These are phyloP conservation scores for Alternaria angustiovoidea DNA, from an alignment of 2,329 filamentous ascomycete genomes.

Conservation along the genomic window DNA sequence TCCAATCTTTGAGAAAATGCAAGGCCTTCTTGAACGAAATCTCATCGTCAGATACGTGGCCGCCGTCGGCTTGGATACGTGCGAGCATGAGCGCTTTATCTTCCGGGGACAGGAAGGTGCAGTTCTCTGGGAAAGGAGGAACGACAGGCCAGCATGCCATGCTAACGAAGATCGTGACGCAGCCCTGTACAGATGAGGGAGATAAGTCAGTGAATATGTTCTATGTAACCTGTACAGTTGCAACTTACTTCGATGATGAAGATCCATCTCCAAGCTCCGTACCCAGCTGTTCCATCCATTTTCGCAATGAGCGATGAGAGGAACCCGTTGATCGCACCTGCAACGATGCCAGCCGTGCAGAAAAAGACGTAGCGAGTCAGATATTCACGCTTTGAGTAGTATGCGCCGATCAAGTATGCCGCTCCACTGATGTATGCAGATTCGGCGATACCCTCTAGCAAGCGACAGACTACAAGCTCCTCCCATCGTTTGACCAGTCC, in stretches of 20 bases:
- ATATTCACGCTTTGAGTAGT: slow-evolving; percentile 63
- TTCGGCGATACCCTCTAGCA: slow-evolving; percentile 44
- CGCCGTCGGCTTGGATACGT: slow-evolving; percentile 58
- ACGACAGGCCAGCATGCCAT: slow-evolving; percentile 59
- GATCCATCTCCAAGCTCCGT: slow-evolving; percentile 53
- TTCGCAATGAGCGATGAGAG: slow-evolving; percentile 55
- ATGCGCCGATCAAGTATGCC: slow-evolving; percentile 43
- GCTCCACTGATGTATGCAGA: slow-evolving; percentile 40
- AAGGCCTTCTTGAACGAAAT: slow-evolving; percentile 57
- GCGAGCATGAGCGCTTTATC: slow-evolving; percentile 62
- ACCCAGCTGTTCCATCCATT: slow-evolving; percentile 38
- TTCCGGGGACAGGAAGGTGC: slow-evolving; percentile 59
- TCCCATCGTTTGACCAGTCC: slow-evolving; percentile 39
- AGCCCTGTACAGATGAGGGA: slow-evolving; percentile 49
- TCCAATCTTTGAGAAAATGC: slow-evolving; percentile 60
- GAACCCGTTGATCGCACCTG: slow-evolving; percentile 65
- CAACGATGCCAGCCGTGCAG: slow-evolving; percentile 61
- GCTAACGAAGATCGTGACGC: slow-evolving; percentile 61
- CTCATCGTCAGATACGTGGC: slow-evolving; percentile 56
- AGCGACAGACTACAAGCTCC: slow-evolving; percentile 39
- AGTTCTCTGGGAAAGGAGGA: slow-evolving; percentile 58
- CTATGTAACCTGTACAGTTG: slow-evolving; percentile 25
- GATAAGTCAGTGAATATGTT: too few species aligned
- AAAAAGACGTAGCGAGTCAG: slow-evolving; percentile 63
- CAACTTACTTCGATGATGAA: slow-evolving; percentile 60